These are phyloP conservation scores for Tuber melanosporum DNA, from an alignment of 495 filamentous ascomycete genomes.

Conservation along the genomic window DNA sequence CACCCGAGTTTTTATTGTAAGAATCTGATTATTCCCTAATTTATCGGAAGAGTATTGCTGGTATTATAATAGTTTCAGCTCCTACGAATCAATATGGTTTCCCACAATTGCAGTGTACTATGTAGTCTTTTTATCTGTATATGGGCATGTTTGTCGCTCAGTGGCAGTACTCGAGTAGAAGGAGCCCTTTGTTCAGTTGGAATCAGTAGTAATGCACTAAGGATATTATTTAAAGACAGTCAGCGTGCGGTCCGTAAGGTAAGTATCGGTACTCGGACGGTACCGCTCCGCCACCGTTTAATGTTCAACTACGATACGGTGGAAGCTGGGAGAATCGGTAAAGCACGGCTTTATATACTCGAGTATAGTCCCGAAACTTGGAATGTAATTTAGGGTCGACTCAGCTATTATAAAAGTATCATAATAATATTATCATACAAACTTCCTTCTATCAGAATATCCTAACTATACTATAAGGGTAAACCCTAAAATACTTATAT, in stretches of 20 bases:
- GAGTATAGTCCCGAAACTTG: neutral
- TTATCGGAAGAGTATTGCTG: neutral
- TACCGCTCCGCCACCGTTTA: neutral
- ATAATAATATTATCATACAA: no score
- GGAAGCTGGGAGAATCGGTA: neutral
- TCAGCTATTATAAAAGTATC: no score
- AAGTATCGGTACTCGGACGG: no score
- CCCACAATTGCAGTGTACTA: neutral
- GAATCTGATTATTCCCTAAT: neutral
- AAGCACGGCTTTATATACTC: no score
- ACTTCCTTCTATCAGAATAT: neutral
- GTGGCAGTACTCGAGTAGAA: neutral
- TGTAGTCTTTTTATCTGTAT: neutral
- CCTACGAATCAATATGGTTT: neutral
- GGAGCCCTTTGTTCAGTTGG: neutral
- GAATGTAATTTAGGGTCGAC: neutral
- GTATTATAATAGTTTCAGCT: neutral
- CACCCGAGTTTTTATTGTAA: neutral
- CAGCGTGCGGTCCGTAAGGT: no score
- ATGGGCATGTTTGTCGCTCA: neutral
- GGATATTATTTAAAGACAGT: neutral
- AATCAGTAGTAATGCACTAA: neutral
- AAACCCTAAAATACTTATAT: neutral
- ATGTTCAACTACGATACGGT: neutral
- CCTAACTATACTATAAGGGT: neutral